phyloP scores from a whole-genome alignment of 176 grass and related monocot species.

The Puccinellia tenuiflora region DNA sequence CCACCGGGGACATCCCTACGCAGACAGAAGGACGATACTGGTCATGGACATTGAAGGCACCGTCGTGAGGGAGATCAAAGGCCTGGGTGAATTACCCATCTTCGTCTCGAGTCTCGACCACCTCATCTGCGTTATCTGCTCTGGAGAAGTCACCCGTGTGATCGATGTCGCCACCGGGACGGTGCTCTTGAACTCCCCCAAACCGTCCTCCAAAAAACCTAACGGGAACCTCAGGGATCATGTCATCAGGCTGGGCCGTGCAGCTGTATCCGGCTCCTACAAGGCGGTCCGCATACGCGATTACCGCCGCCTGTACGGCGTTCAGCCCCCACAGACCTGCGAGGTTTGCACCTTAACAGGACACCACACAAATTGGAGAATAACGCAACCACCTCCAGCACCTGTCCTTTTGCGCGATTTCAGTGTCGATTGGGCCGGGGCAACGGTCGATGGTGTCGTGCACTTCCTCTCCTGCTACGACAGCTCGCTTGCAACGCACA shows the following conservation, averaged over 20 bases:
- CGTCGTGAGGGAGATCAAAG: not conserved
- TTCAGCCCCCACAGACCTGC: not conserved
- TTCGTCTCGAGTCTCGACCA: not conserved
- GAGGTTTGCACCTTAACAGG: not conserved
- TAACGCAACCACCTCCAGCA: not conserved
- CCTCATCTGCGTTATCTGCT: not conserved
- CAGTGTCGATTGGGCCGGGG: not conserved
- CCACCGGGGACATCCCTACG: not conserved
- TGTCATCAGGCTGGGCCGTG: not conserved
- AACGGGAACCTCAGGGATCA: not conserved
- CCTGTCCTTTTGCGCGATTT: not conserved
- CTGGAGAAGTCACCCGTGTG: not conserved
- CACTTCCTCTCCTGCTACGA: not conserved
- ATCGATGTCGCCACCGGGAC: not conserved
- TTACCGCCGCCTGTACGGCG: not conserved
- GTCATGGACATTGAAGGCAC: not conserved
- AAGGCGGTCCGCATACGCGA: not conserved
- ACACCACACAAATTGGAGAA: not conserved
- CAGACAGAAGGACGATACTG: not conserved
- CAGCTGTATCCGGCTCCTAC: not conserved
- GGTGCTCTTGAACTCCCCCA: not conserved
- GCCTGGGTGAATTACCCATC: not conserved
- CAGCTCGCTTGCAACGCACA: not conserved
- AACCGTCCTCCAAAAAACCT: not conserved
- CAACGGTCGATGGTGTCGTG: not conserved